phyloP scores from a whole-genome alignment of 106 monocot species.

The Acorus calamus region DNA sequence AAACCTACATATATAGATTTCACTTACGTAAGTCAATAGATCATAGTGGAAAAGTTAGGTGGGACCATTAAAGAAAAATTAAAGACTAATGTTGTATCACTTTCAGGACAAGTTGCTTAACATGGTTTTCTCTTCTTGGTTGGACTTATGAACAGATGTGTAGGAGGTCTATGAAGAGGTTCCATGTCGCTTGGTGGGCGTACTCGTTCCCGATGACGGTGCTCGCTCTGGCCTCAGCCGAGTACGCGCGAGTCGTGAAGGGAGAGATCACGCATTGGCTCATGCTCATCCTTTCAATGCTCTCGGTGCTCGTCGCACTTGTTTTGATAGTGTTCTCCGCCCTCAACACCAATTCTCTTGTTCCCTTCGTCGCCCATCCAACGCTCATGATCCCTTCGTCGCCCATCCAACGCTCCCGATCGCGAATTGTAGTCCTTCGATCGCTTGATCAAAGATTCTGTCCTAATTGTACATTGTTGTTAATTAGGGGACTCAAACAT shows the following conservation, averaged over 20 bases:
- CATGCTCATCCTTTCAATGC: slow-evolving; percentile 28
- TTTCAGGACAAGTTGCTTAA: too few species aligned
- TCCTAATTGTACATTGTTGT: too few species aligned
- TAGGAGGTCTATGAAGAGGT: slow-evolving; percentile 27
- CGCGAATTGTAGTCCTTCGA: too few species aligned
- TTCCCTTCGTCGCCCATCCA: slow-evolving; percentile 19
- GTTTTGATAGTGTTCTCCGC: slow-evolving; percentile 25
- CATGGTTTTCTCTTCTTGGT: too few species aligned
- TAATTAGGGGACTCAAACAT: too few species aligned
- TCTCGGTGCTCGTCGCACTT: slow-evolving; percentile 29
- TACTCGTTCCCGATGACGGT: slow-evolving; percentile 42
- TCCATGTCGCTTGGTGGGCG: slow-evolving; percentile 45
- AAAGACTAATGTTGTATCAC: too few species aligned
- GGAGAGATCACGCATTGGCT: slow-evolving; percentile 16
- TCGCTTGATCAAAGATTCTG: too few species aligned
- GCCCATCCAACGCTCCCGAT: not conserved
- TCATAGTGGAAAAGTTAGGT: too few species aligned
- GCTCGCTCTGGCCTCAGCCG: slow-evolving; percentile 34
- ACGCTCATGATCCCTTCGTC: slow-evolving; percentile 10
- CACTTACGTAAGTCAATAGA: too few species aligned
- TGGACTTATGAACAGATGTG: slow-evolving; percentile 13
- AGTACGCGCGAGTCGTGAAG: slow-evolving; percentile 37
- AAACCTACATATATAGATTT: too few species aligned
- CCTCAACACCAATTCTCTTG: slow-evolving; percentile 11
- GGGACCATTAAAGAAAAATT: too few species aligned